Base-by-base conservation (phyloP, 805 yeast genomes). In the Deakozyma indianensis region DNA sequence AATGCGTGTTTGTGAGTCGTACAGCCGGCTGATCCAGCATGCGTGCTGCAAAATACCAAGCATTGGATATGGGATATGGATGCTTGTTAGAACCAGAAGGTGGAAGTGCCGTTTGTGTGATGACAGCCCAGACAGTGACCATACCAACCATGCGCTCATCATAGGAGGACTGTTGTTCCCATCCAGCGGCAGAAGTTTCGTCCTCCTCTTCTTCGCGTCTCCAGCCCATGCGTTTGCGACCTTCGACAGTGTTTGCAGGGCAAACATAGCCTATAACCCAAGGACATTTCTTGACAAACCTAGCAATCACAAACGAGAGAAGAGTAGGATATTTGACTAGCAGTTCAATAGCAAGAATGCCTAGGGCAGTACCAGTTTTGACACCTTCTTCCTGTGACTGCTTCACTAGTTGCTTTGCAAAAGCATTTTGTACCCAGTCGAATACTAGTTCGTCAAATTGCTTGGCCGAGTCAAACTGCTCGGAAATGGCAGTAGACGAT, bases 301-400 rank as follows among this genome's bases (percentile, higher is more conserved):
- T 72, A 0, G 97, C 94, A 56, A 78, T 64, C 24, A 83, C 57
- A 47, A 65, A 75, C 48, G 76, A 76, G 24, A 70, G 67, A 18
- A 83, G 64, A 4, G 74, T 77, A 0, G 74, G 71, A 53, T 66
- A 71, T 27, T 61, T 64, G 16, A 70, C 57, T 53, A 86, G 56
- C 35, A 87, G 57, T 25, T 69, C 66, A 16, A 74, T 56, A 0
- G 90, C 66, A 27, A 90, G 62, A 53, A 71, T 73, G 0, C 85
- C 95, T 41, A 92, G 64, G 0, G 98, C 94, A 5, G 83, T 56
- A 0, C 96, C 83, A 2, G 87, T 77, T 40, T 75, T 73, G 1
- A 94, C 79, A 47, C 80, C 75, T 61, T 92, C 98, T 1, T 94
- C 76, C 61, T 88, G 97, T 1, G 96, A 90, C 63, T 92, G 98